Conservation (phyloP, 495 filamentous ascomycete genomes). For the Penicillium pancosmium region DNA sequence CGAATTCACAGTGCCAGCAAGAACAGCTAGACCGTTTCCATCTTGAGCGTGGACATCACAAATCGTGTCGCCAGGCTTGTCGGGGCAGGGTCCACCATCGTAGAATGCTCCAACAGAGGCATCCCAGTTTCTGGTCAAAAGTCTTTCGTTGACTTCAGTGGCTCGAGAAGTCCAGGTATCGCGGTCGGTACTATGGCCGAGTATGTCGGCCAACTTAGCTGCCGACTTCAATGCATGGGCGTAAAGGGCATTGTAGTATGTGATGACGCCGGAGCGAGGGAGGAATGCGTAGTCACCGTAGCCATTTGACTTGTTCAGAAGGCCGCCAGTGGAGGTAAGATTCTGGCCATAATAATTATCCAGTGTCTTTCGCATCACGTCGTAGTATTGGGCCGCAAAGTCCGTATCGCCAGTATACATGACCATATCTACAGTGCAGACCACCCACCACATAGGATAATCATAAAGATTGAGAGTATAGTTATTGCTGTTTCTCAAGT, state of each 20-base stretch:
- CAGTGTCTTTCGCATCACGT: constrained; percentile 37
- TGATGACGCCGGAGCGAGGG: constrained; percentile 43
- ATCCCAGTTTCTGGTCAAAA: constrained; percentile 40
- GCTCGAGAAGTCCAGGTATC: constrained; percentile 40
- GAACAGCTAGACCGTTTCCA: constrained; percentile 46
- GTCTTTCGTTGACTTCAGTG: constrained; percentile 26
- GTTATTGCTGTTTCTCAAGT: constrained; percentile 27
- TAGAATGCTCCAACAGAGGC: constrained; percentile 40
- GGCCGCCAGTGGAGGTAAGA: constrained; percentile 23
- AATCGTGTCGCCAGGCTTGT: constrained; percentile 21
- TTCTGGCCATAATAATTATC: constrained; percentile 28
- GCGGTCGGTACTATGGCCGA: constrained; percentile 31
- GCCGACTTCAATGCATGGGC: constrained; percentile 44
- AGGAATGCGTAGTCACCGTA: constrained; percentile 55
- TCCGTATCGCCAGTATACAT: constrained; percentile 46
- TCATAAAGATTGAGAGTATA: constrained; percentile 49
- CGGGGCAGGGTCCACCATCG: constrained; percentile 29
- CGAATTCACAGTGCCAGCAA: constrained; percentile 37
- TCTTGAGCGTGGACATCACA: constrained; percentile 47
- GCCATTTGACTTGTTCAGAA: constrained; percentile 40
- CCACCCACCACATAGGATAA: constrained; percentile 52
- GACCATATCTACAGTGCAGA: constrained; percentile 43
- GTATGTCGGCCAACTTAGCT: constrained; percentile 38
- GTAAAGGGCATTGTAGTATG: constrained; percentile 54
- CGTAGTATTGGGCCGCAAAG: constrained; percentile 34